Percentiles rank a stretch among this genome's conserved stretches.
phyloP scores from a whole-genome alignment of 768 basidiomycete species.

The Cyathus striatus region DNA sequence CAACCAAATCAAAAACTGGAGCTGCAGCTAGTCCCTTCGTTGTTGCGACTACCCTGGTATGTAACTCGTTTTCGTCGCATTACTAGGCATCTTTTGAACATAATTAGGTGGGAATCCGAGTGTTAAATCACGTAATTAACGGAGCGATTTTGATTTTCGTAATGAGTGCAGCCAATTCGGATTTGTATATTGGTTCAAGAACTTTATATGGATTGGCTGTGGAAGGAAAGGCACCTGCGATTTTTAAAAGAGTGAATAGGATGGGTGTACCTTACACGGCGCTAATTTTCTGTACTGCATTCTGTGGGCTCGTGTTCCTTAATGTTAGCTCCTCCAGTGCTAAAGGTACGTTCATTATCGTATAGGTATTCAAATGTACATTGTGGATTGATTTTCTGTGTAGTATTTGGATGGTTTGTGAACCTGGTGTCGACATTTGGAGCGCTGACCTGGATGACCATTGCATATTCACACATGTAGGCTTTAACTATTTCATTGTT shows the following conservation, averaged over 20 bases:
- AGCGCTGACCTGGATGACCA: slow-evolving; percentile 45
- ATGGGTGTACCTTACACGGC: slow-evolving; percentile 48
- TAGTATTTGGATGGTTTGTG: slow-evolving; percentile 47
- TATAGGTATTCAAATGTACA: slow-evolving; percentile 3
- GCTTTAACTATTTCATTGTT: slow-evolving; percentile 10
- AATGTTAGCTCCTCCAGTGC: slow-evolving; percentile 47
- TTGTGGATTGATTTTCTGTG: slow-evolving; percentile 19
- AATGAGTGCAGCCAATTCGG: slow-evolving; percentile 59
- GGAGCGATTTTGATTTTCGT: slow-evolving; percentile 59
- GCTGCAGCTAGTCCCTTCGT: slow-evolving; percentile 67
- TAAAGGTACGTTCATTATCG: slow-evolving; percentile 34
- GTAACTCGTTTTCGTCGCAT: slow-evolving; percentile 1
- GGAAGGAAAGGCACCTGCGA: slow-evolving; percentile 43
- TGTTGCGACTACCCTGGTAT: slow-evolving; percentile 38
- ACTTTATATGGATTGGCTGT: slow-evolving; percentile 44
- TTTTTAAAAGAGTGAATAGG: slow-evolving; percentile 38
- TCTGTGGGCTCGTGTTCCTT: slow-evolving; percentile 55
- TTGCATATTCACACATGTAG: slow-evolving; percentile 57
- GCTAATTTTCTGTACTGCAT: slow-evolving; percentile 46
- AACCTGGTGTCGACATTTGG: slow-evolving; percentile 44
- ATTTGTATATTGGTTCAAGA: slow-evolving; percentile 50
- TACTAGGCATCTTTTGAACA: not conserved
- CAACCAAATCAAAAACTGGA: slow-evolving; percentile 39
- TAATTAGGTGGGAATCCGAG: slow-evolving; percentile 46
- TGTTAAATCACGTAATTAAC: slow-evolving; percentile 62